Evolutionary conservation across 352 stramenopile species (phyloP), one percentile per base, ranked within the genome.

Genomic region (Globisporangium barbulae): DNA sequence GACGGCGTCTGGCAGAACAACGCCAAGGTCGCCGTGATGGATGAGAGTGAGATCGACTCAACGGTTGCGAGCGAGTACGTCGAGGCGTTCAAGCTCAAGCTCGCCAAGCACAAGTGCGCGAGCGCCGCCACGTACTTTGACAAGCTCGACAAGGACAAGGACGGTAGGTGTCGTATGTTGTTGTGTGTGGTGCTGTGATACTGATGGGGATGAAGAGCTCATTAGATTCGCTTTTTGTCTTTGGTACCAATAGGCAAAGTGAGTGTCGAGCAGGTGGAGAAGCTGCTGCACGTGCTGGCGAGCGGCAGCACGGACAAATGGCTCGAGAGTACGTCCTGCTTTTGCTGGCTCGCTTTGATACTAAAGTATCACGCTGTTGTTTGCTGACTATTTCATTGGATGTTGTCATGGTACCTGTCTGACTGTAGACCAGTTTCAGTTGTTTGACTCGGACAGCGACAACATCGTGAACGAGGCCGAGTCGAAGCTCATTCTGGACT

Each of bases 61-160:
- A 61, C 63, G 3, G 30, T 49, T 9, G 66, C 68, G 0, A 69
- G 71, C 19, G 68, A 63, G 15, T 89, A 87, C 35, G 62, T 87
- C 9, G 77, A 90, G 21, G 80, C 76, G 7, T 55, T 89, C 28
- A 78, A 84, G 65, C n/a, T 88, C 22, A 89, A 87, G 64, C 68
- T 91, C 25, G 76, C 71, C 13, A 77, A 73, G 35, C 79, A 85
- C 72, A 91, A 90, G 63, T 87, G 70, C 61, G 64, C 64, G 25
- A 72, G 75, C 15, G 63, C 73, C 22, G 69, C 56, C 10, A 45
- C 55, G 21, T 72, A 63, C 55, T 91, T 91, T 53, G 78, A 79
- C 47, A 65, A 79, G 25, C 60, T 91, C 37, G 82, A 90, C 68
- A 80, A 78, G 44, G 75, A 90, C 62, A 81, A 89, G 55, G 80